A percentile compares a stretch with the other conserved stretches of the same genome.
Conservation (phyloP, 2,329 filamentous ascomycete species). For the Colletotrichum truncatum region DNA sequence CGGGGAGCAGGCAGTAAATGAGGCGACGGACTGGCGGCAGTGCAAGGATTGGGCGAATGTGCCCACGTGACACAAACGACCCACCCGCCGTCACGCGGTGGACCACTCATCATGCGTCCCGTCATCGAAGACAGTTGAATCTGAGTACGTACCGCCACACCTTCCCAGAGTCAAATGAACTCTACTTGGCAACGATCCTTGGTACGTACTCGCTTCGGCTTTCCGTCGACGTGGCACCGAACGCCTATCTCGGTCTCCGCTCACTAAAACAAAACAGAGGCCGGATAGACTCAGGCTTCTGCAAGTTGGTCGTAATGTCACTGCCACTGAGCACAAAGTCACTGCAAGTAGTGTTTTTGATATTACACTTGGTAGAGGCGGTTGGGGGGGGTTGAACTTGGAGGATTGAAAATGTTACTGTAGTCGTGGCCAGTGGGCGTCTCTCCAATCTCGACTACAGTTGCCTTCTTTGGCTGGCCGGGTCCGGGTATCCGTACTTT, state of each 20-base stretch:
- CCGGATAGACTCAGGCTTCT: background rate
- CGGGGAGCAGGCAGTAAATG: constrained; percentile 33
- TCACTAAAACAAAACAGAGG: background rate
- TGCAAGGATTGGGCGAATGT: constrained; percentile 26
- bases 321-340: background rate
- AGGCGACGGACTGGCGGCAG: constrained; percentile 30
- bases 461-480: background rate
- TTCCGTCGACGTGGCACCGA: constrained; percentile 28
- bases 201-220: constrained; percentile 23
- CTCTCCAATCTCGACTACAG: constrained; percentile 13
- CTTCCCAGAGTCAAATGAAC: background rate
- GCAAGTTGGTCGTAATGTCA: background rate
- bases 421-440: background rate
- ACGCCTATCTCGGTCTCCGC: constrained; percentile 18
- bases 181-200: background rate
- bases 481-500: background rate
- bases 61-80: constrained; percentile 11
- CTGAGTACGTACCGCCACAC: background rate
- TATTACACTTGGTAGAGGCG: too few relatives aligned
- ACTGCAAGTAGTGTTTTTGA: background rate
- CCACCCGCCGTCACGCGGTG: constrained; percentile 26
- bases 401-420: too few relatives aligned
- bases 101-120: constrained; percentile 29
- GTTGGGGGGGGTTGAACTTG: too few relatives aligned
- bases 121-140: constrained; percentile 18